A percentile compares a stretch with the other conserved stretches of the same genome.
Conservation (phyloP, 2,329 filamentous ascomycete species). For the Setomelanomma holmii region DNA sequence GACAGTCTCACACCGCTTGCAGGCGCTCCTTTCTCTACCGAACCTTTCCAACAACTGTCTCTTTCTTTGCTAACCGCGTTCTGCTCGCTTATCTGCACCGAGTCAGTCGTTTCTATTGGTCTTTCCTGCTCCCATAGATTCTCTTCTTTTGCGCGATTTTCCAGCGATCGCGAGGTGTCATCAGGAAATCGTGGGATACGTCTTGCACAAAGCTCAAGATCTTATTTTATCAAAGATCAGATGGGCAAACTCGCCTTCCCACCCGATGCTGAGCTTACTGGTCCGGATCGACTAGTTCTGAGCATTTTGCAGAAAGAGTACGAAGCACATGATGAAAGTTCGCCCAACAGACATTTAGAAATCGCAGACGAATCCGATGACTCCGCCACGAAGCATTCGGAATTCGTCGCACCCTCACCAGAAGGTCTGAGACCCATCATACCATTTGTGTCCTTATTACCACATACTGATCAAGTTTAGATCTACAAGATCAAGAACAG, state of each 20-base stretch:
- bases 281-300: constrained; percentile 39
- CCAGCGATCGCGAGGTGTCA: no score
- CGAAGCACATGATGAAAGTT: constrained; percentile 25
- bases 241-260: constrained; percentile 43
- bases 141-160: not conserved
- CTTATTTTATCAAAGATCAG: constrained; percentile 3
- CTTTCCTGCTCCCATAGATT: not conserved
- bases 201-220: not conserved
- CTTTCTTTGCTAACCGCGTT: not conserved
- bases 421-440: constrained; percentile 27
- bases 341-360: constrained; percentile 8
- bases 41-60: not conserved
- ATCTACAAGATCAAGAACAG: constrained; percentile 38
- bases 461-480: constrained; percentile 16
- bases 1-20: not conserved
- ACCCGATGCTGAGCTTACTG: constrained; percentile 40
- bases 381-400: constrained; percentile 32
- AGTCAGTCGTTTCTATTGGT: not conserved
- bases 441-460: no score
- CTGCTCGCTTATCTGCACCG: not conserved
- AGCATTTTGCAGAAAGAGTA: constrained; percentile 39
- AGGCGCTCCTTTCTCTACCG: not conserved
- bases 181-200: not conserved
- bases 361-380: constrained; percentile 33
- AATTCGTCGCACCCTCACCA: constrained; percentile 37